Conservation (phyloP, 768 basidiomycete species). For the Suillus occidentalis region DNA sequence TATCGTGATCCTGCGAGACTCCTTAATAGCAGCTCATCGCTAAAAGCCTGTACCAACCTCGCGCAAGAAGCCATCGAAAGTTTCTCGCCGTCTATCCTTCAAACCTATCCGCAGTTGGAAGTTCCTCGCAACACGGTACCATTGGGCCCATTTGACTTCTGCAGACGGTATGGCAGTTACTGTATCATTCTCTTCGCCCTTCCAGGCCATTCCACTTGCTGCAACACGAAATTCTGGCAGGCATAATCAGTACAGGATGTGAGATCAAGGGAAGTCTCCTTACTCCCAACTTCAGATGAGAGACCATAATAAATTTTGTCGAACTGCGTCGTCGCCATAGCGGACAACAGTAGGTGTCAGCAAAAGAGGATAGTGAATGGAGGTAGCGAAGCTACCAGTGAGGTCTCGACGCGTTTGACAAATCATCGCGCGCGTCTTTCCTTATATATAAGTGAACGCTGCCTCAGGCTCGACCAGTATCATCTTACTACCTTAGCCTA, state of each 20-base stretch:
- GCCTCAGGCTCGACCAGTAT: neutral
- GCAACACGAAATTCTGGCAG: conserved; percentile 84
- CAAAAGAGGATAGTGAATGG: conserved; percentile 13
- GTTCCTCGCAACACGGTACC: conserved; percentile 88
- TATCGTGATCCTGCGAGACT: conserved; percentile 78
- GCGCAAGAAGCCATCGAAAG: conserved; percentile 91
- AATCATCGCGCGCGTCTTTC: conserved; percentile 22
- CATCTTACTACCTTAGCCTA: neutral
- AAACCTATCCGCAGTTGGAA: conserved; percentile 88
- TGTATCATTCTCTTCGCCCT: conserved; percentile 64
- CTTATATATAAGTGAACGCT: neutral
- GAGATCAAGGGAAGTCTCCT: conserved; percentile 34
- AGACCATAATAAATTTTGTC: conserved; percentile 82
- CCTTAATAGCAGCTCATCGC: conserved; percentile 3
- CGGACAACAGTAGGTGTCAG: conserved; percentile 7
- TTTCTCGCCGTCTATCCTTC: conserved; percentile 73
- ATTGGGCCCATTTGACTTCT: conserved; percentile 87
- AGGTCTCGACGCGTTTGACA: conserved; percentile 37
- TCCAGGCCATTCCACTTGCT: conserved; percentile 93
- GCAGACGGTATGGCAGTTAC: conserved; percentile 62
- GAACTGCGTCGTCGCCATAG: conserved; percentile 74
- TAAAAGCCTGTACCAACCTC: conserved; percentile 52
- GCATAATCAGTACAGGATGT: conserved; percentile 13
- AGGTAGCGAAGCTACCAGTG: conserved; percentile 8
- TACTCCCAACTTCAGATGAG: conserved; percentile 76